Evolutionary conservation across 306 rosid genomes (phyloP).

Genomic region (Cercis canadensis): DNA sequence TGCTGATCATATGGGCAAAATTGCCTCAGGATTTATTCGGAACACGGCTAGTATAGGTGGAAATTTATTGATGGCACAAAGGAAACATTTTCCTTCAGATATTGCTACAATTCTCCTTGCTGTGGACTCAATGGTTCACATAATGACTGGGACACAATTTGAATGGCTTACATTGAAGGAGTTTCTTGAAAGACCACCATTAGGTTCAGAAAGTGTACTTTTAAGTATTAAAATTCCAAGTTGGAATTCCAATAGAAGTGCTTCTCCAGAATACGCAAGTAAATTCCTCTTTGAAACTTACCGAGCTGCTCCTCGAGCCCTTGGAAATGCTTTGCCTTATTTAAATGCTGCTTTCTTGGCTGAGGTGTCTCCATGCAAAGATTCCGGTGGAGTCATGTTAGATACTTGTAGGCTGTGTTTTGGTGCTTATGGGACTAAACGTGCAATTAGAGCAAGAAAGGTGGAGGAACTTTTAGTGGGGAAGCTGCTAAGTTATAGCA

Average conservation of each 20-base stretch:
- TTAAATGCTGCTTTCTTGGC: constrained; percentile 85
- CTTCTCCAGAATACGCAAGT: constrained; percentile 44
- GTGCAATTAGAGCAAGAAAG: constrained; percentile 79
- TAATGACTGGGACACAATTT: constrained; percentile 52
- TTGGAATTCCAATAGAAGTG: constrained; percentile 37
- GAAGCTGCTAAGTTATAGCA: constrained; percentile 53
- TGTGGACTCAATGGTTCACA: constrained; percentile 63
- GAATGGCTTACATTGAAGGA: constrained; percentile 71
- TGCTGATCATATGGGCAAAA: constrained; percentile 75
- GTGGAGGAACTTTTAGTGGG: constrained; percentile 72
- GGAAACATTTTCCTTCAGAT: constrained; percentile 83
- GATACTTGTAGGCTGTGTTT: constrained; percentile 68
- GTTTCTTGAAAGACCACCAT: constrained; percentile 71
- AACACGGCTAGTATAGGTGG: constrained; percentile 88
- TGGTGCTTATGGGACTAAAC: constrained; percentile 76
- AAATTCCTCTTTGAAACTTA: constrained; percentile 70
- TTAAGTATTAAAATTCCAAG: constrained; percentile 70
- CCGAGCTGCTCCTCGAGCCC: constrained; percentile 85
- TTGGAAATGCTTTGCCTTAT: constrained; percentile 79
- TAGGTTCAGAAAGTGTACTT: constrained; percentile 60
- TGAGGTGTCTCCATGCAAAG: constrained; percentile 57
- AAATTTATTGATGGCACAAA: constrained; percentile 92
- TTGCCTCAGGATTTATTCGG: constrained; percentile 70
- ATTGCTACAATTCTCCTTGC: constrained; percentile 83
- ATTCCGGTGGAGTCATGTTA: constrained; percentile 51